Base-by-base conservation (phyloP, 768 basidiomycete genomes). In the Kwoniella botswanensis region DNA sequence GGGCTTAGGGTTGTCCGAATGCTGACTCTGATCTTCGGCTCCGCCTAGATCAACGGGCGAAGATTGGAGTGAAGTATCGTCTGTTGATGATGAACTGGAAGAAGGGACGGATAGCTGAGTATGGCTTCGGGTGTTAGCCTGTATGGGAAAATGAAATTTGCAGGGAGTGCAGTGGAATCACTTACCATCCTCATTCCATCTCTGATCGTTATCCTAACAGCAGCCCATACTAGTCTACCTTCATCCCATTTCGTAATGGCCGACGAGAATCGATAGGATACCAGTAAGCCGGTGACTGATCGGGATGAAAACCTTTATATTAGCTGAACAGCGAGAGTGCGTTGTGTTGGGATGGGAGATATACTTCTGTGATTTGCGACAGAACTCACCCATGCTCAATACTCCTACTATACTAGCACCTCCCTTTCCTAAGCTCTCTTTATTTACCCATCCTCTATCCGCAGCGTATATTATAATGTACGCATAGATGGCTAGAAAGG, bases 241-340 rank as follows among this genome's bases (percentile, higher is more conserved):
- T 80, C 78, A 21, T 81, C 79, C 81, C 81, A 83, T 61, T 80
- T 81, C 1, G 74, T 67, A 11, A 82, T 71, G 0, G 82, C 81
- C 2, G 74, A 71, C 7, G 77, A 81, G 55, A 79, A 80, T 5
- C 79, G 67, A 70, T 83, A 82, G 21, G 76, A 79, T 17, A 83
- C 68, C 15, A 83, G 64, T 52, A 83, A 70, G 7, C 81, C 81
- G 21, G 78, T 81, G 13, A 82, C 81, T 81, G 54, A 2, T 60
- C n/a, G n/a, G 42, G 53, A 35, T 35, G 35, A 35, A 35, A 9
- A 35, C 35, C 35, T 35, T 35, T 4, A 35, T 35, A 35, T 35
- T 35, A 24, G 50, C 13, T 56, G 52, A 50, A 46, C 35, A 42
- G 11, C 43, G 11, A 56, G 17, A 17, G 55, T 18, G 21, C 12